phyloP scores from a whole-genome alignment of 805 yeast genomes.

The Candida ovalis region DNA sequence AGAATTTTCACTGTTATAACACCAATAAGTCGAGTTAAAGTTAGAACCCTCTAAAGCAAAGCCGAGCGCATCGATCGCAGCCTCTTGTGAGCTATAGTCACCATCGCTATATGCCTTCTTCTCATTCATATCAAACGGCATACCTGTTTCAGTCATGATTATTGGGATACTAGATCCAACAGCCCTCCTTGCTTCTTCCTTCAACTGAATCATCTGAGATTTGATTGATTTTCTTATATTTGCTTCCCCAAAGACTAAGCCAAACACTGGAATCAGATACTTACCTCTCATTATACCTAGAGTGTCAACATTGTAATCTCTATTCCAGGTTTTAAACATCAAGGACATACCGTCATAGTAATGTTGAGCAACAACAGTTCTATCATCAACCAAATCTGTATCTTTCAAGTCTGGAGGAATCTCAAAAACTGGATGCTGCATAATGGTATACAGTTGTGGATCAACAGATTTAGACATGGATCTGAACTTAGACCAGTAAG shows the following conservation, averaged over 20 bases:
- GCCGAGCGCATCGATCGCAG: slow-evolving; percentile 79
- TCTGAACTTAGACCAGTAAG: slow-evolving; percentile 53
- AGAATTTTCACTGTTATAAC: slow-evolving; percentile 66
- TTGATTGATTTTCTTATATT: slow-evolving; percentile 71
- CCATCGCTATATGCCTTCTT: slow-evolving; percentile 67
- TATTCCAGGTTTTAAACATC: slow-evolving; percentile 89
- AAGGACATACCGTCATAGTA: slow-evolving; percentile 93
- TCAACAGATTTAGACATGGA: slow-evolving; percentile 44
- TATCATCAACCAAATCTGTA: slow-evolving; percentile 51
- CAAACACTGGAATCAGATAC: slow-evolving; percentile 67
- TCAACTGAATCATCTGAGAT: slow-evolving; percentile 65
- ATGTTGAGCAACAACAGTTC: slow-evolving; percentile 79
- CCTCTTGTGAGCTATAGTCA: slow-evolving; percentile 67
- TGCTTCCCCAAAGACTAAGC: slow-evolving; percentile 77
- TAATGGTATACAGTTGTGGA: slow-evolving; percentile 47
- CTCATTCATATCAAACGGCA: slow-evolving; percentile 93
- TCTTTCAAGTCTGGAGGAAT: slow-evolving; percentile 65
- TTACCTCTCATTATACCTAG: slow-evolving; percentile 79
- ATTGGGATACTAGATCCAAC: slow-evolving; percentile 68
- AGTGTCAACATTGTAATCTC: slow-evolving; percentile 79
- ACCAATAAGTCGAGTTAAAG: slow-evolving; percentile 80
- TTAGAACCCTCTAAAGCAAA: slow-evolving; percentile 73
- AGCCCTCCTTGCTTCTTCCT: slow-evolving; percentile 53
- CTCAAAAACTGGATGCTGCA: slow-evolving; percentile 82
- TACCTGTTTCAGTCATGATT: slow-evolving; percentile 90